Evolutionary conservation across 2,329 filamentous ascomycete genomes (phyloP).

Genomic region (Stachybotrys elegans): DNA sequence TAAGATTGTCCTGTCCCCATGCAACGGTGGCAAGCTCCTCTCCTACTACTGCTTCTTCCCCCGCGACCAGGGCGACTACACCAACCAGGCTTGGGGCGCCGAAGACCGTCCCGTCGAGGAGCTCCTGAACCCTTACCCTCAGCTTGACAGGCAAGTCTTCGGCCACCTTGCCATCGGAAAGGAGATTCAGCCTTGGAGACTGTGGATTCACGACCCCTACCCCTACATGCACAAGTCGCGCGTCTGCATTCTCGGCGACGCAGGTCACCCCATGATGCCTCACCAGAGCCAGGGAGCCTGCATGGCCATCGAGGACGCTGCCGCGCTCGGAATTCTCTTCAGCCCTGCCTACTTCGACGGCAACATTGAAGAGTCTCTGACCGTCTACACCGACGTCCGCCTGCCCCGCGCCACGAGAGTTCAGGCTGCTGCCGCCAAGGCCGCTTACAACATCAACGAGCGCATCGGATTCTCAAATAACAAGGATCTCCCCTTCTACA

Average conservation of each 20-base stretch:
- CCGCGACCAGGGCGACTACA: conserved; percentile 41
- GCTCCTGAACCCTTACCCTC: conserved; percentile 54
- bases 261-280: conserved; percentile 65
- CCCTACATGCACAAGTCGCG: conserved; percentile 46
- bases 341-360: conserved; percentile 39
- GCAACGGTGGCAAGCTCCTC: conserved; percentile 58
- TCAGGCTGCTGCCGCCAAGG: conserved; percentile 52
- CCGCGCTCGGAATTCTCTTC: conserved; percentile 58
- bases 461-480: conserved; percentile 62
- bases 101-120: conserved; percentile 50
- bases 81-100: conserved; percentile 54
- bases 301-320: conserved; percentile 64
- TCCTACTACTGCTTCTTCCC: conserved; percentile 70
- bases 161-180: conserved; percentile 53
- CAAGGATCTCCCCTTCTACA: conserved; percentile 50
- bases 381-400: conserved; percentile 47
- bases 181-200: conserved; percentile 60
- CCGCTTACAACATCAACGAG: conserved; percentile 58
- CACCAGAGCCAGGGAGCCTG: conserved; percentile 66
- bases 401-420: conserved; percentile 51
- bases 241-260: conserved; percentile 59
- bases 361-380: conserved; percentile 40
- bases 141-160: conserved; percentile 53
- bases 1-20: conserved; percentile 67
- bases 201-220: conserved; percentile 59